Percentiles rank a stretch among this genome's conserved stretches.
These are phyloP conservation scores for Penicillium goetzii DNA, from an alignment of 495 filamentous ascomycete genomes.

Conservation along the genomic window DNA sequence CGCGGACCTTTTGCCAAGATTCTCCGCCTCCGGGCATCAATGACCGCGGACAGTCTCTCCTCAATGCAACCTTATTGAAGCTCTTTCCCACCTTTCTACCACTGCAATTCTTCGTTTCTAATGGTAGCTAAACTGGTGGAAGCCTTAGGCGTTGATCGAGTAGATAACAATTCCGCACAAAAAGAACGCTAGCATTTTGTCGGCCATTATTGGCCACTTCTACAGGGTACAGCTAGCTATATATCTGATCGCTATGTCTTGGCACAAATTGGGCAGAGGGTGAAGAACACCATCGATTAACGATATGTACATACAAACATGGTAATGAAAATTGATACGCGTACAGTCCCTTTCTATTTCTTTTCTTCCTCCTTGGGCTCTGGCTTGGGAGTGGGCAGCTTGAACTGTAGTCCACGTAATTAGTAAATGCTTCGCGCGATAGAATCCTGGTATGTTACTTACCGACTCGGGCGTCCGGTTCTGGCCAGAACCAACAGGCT, in stretches of 20 bases:
- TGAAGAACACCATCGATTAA: constrained; percentile 29
- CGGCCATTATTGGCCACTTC: no score
- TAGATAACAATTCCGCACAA: no score
- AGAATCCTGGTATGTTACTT: constrained; percentile 18
- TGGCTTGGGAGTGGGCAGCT: constrained; percentile 92
- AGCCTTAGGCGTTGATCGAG: no score
- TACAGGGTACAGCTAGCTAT: neutral
- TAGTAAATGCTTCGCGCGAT: constrained; percentile 4
- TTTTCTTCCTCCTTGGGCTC: constrained; percentile 84
- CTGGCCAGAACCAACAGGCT: constrained; percentile 83
- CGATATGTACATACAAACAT: constrained; percentile 54
- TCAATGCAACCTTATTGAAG: neutral
- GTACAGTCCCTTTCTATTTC: constrained; percentile 68
- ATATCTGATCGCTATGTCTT: neutral
- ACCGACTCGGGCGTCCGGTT: constrained; percentile 80
- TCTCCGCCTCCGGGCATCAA: constrained; percentile 18
- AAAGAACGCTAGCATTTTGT: no score
- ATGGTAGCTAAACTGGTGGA: no score
- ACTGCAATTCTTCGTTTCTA: no score
- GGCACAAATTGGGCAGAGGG: neutral
- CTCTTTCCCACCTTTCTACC: neutral
- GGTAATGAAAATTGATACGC: constrained; percentile 42
- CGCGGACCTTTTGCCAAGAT: constrained; percentile 32
- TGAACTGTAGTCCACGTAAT: constrained; percentile 59
- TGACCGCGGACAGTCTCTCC: neutral